Evolutionary conservation across 805 yeast genomes (phyloP).

Genomic region (Lipomyces chichibuensis): DNA sequence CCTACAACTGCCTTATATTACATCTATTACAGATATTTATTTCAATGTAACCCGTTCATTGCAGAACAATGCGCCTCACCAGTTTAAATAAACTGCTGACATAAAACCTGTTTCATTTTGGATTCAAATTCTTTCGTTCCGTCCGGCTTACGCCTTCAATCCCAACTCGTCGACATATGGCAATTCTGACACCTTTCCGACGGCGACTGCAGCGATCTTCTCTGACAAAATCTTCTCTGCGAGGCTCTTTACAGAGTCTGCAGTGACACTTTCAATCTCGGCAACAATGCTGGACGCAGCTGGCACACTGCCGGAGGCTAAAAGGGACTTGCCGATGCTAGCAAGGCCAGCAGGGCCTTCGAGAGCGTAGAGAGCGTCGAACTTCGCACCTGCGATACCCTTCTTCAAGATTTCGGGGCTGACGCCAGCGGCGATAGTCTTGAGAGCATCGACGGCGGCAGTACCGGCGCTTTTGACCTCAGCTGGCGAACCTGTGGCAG

Average conservation of each 20-base stretch:
- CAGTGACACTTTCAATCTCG: conserved; percentile 34
- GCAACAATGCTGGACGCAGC: conserved; percentile 40
- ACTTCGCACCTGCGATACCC: conserved; percentile 61
- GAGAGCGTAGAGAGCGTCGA: conserved; percentile 55
- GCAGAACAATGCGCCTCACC: not conserved
- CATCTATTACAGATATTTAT: not conserved
- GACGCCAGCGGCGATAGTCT: conserved; percentile 36
- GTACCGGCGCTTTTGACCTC: conserved; percentile 64
- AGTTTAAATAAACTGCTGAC: not conserved
- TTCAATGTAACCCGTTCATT: not conserved
- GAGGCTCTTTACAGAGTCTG: conserved; percentile 45
- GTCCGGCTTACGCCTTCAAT: not conserved
- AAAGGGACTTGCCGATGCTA: conserved; percentile 33
- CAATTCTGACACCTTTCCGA: conserved; percentile 83
- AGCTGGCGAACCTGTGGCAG: conserved; percentile 64
- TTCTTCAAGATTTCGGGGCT: conserved; percentile 48
- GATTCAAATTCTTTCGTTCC: not conserved
- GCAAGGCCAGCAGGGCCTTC: conserved; percentile 34
- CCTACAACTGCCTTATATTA: not conserved
- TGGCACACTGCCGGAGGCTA: conserved; percentile 48
- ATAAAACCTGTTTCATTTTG: not conserved
- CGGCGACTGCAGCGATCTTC: conserved; percentile 81
- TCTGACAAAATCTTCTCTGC: conserved; percentile 47
- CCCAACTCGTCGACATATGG: conserved; percentile 77
- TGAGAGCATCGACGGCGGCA: conserved; percentile 33